Base-by-base conservation (phyloP, 1,139 yeast genomes). In the Scheffersomyces stambukii region DNA sequence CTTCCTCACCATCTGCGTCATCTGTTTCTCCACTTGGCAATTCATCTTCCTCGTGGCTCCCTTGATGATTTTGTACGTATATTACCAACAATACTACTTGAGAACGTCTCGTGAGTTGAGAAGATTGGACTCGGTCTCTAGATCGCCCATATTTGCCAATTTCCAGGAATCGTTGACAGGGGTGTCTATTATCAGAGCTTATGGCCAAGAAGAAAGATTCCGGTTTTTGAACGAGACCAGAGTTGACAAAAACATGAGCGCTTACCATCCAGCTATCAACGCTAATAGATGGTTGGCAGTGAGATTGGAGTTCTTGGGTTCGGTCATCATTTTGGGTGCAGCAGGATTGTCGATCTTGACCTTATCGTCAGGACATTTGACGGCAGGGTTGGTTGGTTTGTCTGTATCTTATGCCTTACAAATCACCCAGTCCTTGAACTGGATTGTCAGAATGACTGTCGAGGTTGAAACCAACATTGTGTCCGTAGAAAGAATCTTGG, bases 371-470 rank as follows among this genome's bases (percentile, higher is more conserved):
- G 93, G 95, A 9, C 56, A 64, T 17, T 68, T 88, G 23, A 75
- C 89, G 13, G 88, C 96, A 11, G 97, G 97, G 59, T 63, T 83
- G 52, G 89, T 89, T 50, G 98, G 97, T 68, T 69, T 91, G 45
- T 83, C 96, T 14, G 84, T 91, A 41, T 82, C 95, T 25, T 91
- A 91, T 54, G 91, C 97, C 4, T 70, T 91, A 43, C 95, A 88
- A 57, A 74, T 88, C 37, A 91, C 97, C 0, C 96, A 89, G 58
- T 73, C 95, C 0, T 72, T 91, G 58, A 89, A 89, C 58, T 89
- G 97, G 97, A 86, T 89, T 57, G 96, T 91, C 19, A 74, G 97
- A 60, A 89, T 89, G 97, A 86, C 96, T 0, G 97, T 89, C 32
- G 97, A 89, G 48, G 95, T 91, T 30, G 98, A 91, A 54, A 86